Conservation (phyloP, 805 yeast species). For the Hanseniaspora pseudoguilliermondii region DNA sequence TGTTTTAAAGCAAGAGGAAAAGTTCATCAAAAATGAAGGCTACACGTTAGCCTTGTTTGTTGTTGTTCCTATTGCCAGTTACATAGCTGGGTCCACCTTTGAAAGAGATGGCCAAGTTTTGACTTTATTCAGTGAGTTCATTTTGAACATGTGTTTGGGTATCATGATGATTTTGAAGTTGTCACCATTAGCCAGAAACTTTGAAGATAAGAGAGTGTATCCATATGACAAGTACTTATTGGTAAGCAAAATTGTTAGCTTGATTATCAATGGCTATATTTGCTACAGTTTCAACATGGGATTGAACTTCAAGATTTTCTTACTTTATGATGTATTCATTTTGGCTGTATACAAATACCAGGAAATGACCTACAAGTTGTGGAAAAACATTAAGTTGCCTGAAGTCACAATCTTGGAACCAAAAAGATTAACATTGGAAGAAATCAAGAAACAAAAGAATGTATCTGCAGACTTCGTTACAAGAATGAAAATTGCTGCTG, state of each 20-base stretch:
- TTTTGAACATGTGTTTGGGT: conserved; percentile 1
- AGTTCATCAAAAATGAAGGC: background rate
- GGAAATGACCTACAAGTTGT: conserved; percentile 26
- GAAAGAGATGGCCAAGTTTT: conserved; percentile 8
- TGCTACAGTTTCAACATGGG: conserved; percentile 33
- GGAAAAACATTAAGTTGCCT: conserved; percentile 33
- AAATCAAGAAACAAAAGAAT: conserved; percentile 30
- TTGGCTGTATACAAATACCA: conserved; percentile 35
- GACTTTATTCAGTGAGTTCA: conserved; percentile 8
- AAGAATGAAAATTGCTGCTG: conserved; percentile 18
- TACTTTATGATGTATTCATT: conserved; percentile 33
- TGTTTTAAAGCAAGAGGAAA: conserved; percentile 1
- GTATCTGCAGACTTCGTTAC: conserved; percentile 32
- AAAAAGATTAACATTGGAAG: conserved; percentile 32
- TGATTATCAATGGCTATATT: conserved; percentile 21
- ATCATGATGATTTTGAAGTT: background rate
- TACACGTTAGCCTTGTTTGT: conserved; percentile 1
- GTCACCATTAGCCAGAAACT: conserved; percentile 9
- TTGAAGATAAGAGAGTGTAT: conserved; percentile 7
- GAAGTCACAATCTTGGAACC: conserved; percentile 31
- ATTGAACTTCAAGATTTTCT: conserved; percentile 32
- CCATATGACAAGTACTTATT: conserved; percentile 7
- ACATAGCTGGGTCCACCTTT: conserved; percentile 6
- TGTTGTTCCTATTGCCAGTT: conserved; percentile 4
- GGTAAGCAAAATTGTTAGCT: background rate